Percentiles rank a stretch among this genome's conserved stretches.
Conservation (phyloP, 2,329 filamentous ascomycete species). For the Furcasterigmium sp. region DNA sequence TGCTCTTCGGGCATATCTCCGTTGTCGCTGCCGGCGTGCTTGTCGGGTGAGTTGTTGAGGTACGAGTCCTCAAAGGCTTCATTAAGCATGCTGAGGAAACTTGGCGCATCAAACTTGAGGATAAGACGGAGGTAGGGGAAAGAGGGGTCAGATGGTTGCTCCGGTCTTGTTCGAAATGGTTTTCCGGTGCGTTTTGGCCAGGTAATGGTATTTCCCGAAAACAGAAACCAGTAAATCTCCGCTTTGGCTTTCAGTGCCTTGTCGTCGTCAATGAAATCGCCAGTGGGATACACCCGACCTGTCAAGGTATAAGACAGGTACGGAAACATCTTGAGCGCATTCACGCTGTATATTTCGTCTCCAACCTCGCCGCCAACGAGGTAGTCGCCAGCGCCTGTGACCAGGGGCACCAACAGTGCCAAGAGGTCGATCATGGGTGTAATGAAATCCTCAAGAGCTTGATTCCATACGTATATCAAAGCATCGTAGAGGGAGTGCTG, state of each 20-base stretch:
- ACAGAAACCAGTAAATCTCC: slow-evolving; percentile 88
- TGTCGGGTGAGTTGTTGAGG: slow-evolving; percentile 73
- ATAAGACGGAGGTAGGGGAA: slow-evolving; percentile 84
- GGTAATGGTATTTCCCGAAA: slow-evolving; percentile 71
- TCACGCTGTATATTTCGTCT: slow-evolving; percentile 57
- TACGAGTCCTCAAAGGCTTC: slow-evolving; percentile 96
- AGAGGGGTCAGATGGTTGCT: slow-evolving; percentile 57
- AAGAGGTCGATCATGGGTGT: slow-evolving; percentile 84
- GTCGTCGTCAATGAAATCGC: slow-evolving; percentile 66
- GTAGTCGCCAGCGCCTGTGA: slow-evolving; percentile 54
- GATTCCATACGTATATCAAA: slow-evolving; percentile 94
- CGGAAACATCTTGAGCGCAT: slow-evolving; percentile 87
- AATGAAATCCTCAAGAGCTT: slow-evolving; percentile 81
- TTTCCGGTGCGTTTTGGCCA: slow-evolving; percentile 66
- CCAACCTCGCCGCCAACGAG: slow-evolving; percentile 57
- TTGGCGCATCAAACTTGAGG: slow-evolving; percentile 82
- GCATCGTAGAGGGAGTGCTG: slow-evolving; percentile 91
- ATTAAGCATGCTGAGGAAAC: slow-evolving; percentile 91
- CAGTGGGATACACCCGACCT: slow-evolving; percentile 86
- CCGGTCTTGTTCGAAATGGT: slow-evolving; percentile 55
- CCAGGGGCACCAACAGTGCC: slow-evolving; percentile 57
- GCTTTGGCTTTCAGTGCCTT: slow-evolving; percentile 73
- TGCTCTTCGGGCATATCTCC: slow-evolving; percentile 58
- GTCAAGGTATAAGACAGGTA: slow-evolving; percentile 92
- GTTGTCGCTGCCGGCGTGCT: slow-evolving; percentile 46